These are phyloP conservation scores for Breviolum minutum DNA, from an alignment of 73 alveolate genomes.

Conservation along the genomic window DNA sequence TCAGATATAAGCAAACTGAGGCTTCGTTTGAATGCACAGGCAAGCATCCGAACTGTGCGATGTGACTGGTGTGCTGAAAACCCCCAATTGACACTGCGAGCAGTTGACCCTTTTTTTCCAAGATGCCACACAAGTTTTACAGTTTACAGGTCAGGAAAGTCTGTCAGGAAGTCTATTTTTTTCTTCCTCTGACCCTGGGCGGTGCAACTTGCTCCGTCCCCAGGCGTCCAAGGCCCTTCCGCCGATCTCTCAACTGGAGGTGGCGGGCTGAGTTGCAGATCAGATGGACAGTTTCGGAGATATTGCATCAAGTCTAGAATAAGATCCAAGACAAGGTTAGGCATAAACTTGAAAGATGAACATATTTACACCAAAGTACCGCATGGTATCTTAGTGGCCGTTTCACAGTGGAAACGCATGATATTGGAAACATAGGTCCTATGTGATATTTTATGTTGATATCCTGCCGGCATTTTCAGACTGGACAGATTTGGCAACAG, in stretches of 20 bases:
- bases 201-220: neutral
- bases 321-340: no score
- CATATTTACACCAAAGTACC: no score
- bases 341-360: no score
- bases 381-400: no score
- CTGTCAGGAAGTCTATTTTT: neutral
- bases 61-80: no score
- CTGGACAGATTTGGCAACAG: no score
- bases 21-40: conserved; percentile 62
- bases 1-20: neutral
- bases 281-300: neutral
- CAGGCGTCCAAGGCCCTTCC: conserved; percentile 88
- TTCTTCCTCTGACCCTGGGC: neutral
- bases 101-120: no score
- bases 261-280: neutral
- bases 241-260: conserved; percentile 63
- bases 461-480: no score
- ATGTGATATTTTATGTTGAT: no score
- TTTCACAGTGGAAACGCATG: no score
- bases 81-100: no score
- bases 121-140: neutral
- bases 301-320: neutral
- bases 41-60: neutral
- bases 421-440: no score
- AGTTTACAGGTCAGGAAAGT: neutral